phyloP scores from a whole-genome alignment of 805 yeast species.

The Saccharomycopsis selenospora region DNA sequence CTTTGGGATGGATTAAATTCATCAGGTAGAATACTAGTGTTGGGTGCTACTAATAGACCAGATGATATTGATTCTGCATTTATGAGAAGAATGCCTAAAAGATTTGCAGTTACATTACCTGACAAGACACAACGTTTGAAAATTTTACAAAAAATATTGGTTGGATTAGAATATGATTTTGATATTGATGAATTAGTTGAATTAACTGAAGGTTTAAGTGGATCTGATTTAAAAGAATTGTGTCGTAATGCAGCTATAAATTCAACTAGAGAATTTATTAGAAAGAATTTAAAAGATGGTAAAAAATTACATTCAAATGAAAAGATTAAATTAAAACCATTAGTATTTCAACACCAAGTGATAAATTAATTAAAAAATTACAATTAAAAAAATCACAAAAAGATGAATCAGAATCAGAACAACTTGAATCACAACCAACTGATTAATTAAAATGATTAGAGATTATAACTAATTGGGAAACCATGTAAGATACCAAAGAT shows the following conservation, averaged over 20 bases:
- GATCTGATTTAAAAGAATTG: slow-evolving; percentile 82
- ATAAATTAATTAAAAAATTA: no score
- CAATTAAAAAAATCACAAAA: no score
- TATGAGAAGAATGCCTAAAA: slow-evolving; percentile 84
- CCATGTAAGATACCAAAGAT: no score
- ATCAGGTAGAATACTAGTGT: slow-evolving; percentile 71
- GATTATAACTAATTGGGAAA: no score
- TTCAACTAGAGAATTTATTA: no score
- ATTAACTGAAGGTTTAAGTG: slow-evolving; percentile 69
- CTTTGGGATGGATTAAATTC: slow-evolving; percentile 91
- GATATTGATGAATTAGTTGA: slow-evolving; percentile 51
- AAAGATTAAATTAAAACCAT: no score
- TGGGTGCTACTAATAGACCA: slow-evolving; percentile 92
- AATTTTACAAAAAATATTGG: slow-evolving; percentile 60
- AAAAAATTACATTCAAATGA: no score
- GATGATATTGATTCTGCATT: slow-evolving; percentile 87
- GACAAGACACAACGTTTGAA: slow-evolving; percentile 54
- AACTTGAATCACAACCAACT: no score
- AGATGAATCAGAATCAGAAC: no score
- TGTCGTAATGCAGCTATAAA: slow-evolving; percentile 96
- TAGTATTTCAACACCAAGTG: no score
- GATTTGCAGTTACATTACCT: slow-evolving; percentile 74
- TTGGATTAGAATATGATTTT: slow-evolving; percentile 61
- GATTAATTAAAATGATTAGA: no score
- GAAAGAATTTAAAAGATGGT: no score